Evolutionary conservation across 75 land plant genomes (phyloP).

Genomic region (Selaginella tamariscina): DNA sequence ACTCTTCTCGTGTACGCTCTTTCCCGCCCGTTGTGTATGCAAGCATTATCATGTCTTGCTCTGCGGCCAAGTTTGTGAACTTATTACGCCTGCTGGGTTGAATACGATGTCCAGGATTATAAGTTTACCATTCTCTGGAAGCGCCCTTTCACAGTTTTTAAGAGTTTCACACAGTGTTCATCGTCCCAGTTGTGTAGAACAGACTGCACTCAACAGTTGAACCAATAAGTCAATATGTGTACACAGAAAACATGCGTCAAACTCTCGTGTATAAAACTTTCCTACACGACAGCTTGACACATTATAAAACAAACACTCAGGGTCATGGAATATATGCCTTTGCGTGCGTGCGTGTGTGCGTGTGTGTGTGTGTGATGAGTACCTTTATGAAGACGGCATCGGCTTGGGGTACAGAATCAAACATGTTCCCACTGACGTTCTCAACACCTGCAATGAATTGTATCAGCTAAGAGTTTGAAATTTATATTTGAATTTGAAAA

Average conservation of each 20-base stretch:
- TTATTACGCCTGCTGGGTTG: background rate
- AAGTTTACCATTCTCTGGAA: conserved; percentile 14
- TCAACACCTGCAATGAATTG: background rate
- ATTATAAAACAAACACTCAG: too few relatives aligned
- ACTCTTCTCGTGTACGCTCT: conserved; percentile 24
- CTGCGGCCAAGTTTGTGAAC: background rate
- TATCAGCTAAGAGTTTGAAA: too few relatives aligned
- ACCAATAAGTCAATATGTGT: too few relatives aligned
- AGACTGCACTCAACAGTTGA: background rate
- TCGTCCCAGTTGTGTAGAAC: conserved; percentile 17
- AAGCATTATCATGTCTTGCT: conserved; percentile 28
- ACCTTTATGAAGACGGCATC: background rate
- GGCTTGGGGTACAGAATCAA: background rate
- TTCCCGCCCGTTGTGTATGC: conserved; percentile 21
- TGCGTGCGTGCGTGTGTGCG: too few relatives aligned
- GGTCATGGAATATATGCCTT: too few relatives aligned
- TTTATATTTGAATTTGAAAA: too few relatives aligned
- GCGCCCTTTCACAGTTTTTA: conserved; percentile 14
- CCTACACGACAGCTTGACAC: too few relatives aligned
- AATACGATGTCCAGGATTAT: background rate
- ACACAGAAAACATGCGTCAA: too few relatives aligned
- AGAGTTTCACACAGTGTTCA: conserved; percentile 12
- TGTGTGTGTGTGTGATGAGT: too few relatives aligned
- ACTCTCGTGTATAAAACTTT: too few relatives aligned
- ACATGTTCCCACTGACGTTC: background rate